A percentile compares a stretch with the other conserved stretches of the same genome.
phyloP scores from a whole-genome alignment of 345 rosid genomes.

The Angophora floribunda region DNA sequence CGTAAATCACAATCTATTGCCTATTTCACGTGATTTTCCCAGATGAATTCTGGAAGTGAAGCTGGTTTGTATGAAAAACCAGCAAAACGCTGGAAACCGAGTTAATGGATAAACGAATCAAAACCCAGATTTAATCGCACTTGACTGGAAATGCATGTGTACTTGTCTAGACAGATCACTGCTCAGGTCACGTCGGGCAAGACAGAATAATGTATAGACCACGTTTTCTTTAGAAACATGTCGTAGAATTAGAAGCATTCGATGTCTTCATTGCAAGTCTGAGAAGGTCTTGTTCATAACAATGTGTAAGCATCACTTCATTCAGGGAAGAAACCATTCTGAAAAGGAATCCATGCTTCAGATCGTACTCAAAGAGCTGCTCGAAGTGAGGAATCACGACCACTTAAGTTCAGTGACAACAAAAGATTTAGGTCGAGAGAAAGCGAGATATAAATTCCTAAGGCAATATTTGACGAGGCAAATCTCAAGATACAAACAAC shows the following conservation, averaged over 20 bases:
- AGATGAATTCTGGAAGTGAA: background rate
- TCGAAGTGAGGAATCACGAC: background rate
- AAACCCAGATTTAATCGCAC: background rate
- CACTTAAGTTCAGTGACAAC: background rate
- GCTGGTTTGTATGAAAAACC: background rate
- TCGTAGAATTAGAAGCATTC: background rate
- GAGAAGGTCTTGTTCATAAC: background rate
- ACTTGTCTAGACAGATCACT: background rate
- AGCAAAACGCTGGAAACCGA: background rate
- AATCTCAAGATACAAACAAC: background rate
- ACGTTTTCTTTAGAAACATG: background rate
- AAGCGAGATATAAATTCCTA: background rate
- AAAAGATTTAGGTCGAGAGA: background rate
- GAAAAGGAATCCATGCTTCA: background rate
- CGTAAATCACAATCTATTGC: background rate
- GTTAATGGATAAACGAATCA: background rate
- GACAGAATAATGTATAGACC: background rate
- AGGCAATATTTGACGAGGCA: background rate
- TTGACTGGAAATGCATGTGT: background rate
- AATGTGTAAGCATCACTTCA: background rate
- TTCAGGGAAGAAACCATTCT: background rate
- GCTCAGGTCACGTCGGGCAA: background rate
- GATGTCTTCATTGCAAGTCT: background rate
- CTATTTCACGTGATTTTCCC: background rate
- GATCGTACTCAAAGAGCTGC: background rate